These are phyloP conservation scores for Exophiala sp. DNA, from an alignment of 2,329 filamentous ascomycete genomes.

Conservation along the genomic window DNA sequence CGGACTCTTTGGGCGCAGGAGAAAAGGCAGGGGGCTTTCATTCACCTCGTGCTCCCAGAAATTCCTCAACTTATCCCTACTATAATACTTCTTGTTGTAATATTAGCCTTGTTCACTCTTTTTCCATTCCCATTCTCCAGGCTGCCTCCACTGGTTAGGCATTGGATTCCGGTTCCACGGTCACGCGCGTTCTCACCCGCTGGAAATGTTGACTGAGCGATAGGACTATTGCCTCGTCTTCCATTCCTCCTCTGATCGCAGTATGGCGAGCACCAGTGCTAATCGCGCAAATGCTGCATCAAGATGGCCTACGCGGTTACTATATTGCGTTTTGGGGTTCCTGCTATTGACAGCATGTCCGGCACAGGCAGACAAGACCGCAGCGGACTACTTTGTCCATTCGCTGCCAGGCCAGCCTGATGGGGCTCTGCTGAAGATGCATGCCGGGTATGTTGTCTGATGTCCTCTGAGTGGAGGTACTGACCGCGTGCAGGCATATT, in stretches of 20 bases:
- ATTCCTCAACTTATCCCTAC: background rate
- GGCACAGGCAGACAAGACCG: constrained; percentile 51
- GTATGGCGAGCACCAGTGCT: background rate
- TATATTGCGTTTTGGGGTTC: constrained; percentile 13
- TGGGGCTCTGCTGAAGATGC: constrained; percentile 85
- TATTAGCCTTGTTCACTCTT: no score
- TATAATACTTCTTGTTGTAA: no score
- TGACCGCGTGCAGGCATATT: constrained; percentile 65
- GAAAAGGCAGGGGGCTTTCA: no score
- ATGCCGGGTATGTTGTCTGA: constrained; percentile 72
- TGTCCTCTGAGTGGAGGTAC: background rate
- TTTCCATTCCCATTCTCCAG: no score
- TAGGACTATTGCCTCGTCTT: constrained; percentile 5
- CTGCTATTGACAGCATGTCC: constrained; percentile 3
- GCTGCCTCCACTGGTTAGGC: background rate
- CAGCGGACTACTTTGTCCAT: constrained; percentile 86
- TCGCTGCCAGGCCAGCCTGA: constrained; percentile 79
- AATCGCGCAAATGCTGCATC: background rate
- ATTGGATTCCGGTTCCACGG: background rate
- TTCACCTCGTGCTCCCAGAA: background rate
- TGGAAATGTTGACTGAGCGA: constrained; percentile 18
- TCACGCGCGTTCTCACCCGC: background rate
- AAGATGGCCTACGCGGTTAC: constrained; percentile 10
- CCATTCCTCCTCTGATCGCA: background rate
- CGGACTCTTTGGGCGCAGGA: no score